Evolutionary conservation across 768 basidiomycete genomes (phyloP), one percentile per base, ranked within the genome.

Genomic region (Lentinula edodes): DNA sequence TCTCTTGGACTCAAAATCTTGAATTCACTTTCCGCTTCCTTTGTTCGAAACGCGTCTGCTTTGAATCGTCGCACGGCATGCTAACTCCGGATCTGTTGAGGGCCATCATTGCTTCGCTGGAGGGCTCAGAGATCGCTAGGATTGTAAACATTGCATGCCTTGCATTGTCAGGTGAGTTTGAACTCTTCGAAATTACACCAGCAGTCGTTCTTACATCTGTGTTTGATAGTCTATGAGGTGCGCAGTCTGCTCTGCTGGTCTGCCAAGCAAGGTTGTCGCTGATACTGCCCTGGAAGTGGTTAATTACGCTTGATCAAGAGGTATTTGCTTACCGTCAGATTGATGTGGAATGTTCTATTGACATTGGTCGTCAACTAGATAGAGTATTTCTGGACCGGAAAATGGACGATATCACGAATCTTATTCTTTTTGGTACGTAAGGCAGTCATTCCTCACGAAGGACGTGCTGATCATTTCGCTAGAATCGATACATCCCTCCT

Each of bases 271-370:
- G 23, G n/a, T 46, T 34, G 18, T 60, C 5, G 32, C 32, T 39
- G 9, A 36, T 5, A 45, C 23, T 9, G 9, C n/a, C 13, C 18
- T 51, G 5, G 28, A 48, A 58, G 62, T 65, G 55, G 62, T n/a
- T 70, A 34, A 72, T 78, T 58, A 80, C 76, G 10, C 61, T 79
- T 7, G 72, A 75, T 43, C 70, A 76, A 48, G 78, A 79, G 70
- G 77, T 74, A 63, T 16, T 63, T 55, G 23, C 12, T 28, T 5
- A 13, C 38, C 13, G 38, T 39, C 28, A 6, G 20, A 34, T 36
- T 45, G 20, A 50, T 43, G 36, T 41, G 32, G 16, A 13, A 28
- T 39, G 45, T 15, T 12, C 5, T 10, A 18, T 18, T 52, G 42
- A 28, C 53, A 6, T 50, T 46, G 32, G 20, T 59, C 15, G 23